Evolutionary conservation across 2,329 filamentous ascomycete species (phyloP).

Genomic region (Capronia americana): DNA sequence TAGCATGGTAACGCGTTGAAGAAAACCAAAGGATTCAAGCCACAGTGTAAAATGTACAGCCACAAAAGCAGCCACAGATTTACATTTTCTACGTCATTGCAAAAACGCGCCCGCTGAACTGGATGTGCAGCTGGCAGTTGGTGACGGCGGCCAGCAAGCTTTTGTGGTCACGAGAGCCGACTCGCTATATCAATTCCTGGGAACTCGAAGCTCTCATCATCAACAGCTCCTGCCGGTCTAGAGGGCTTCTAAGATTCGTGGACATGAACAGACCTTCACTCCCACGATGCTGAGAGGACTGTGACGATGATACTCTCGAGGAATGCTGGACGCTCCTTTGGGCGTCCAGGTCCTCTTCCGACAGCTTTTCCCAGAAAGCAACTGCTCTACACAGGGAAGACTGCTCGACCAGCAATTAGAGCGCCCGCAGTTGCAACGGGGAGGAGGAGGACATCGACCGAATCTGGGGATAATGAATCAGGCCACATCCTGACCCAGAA

Average conservation of each 20-base stretch:
- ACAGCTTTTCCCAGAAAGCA: conserved; percentile 20
- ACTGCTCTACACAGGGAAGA: conserved; percentile 29
- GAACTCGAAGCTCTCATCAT: neutral
- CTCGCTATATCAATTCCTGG: neutral
- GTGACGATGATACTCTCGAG: conserved; percentile 28
- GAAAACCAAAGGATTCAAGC: conserved; percentile 6
- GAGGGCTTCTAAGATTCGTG: neutral
- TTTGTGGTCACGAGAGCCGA: conserved; percentile 12
- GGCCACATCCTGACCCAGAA: conserved; percentile 80
- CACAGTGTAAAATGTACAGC: conserved; percentile 6
- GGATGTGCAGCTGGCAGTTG: conserved; percentile 9
- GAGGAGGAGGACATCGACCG: conserved; percentile 33
- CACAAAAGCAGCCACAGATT: conserved; percentile 23
- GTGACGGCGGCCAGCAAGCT: conserved; percentile 6
- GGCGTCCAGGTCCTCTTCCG: conserved; percentile 11
- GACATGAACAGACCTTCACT: neutral
- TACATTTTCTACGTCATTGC: conserved; percentile 10
- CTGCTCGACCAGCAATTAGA: conserved; percentile 25
- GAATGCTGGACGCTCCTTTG: conserved; percentile 13
- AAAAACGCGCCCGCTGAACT: conserved; percentile 3
- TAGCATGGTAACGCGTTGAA: neutral
- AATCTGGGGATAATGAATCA: conserved; percentile 47
- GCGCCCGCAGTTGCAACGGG: conserved; percentile 3
- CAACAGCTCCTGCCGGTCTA: neutral
- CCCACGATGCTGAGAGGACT: conserved; percentile 1